Evolutionary conservation across 768 basidiomycete genomes (phyloP), one percentile per base, ranked within the genome.

Genomic region (Collybiopsis confluens): DNA sequence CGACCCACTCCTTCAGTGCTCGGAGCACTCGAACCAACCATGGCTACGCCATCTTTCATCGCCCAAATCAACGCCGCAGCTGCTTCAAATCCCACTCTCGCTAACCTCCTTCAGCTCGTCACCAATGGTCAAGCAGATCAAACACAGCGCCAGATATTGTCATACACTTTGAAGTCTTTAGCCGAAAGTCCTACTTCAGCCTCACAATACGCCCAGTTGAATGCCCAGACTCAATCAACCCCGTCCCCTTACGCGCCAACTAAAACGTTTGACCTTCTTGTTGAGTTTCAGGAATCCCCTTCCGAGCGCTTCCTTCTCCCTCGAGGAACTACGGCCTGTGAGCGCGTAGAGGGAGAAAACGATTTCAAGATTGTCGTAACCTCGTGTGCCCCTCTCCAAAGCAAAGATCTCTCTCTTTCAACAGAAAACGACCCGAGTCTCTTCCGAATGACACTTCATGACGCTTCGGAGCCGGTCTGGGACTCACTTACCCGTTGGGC

Each of bases 241-340:
- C 27, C 58, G 48, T 28, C 53, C 37, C 24, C 62, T 18, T 56
- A 61, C 10, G 54, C 60, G 40, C 63, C 78, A 16, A 63, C 75
- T 30, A 83, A 78, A 61, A 78, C 80, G n/a, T 88, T 83, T 60
- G 89, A 91, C 62, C 63, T 92, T 1, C 80, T 90, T 21, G 62
- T 92, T 48, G 86, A 88, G 61, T 90, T 88, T 58, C 69, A 75
- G 46, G 89, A 90, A 61, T 68, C 70, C 4, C 73, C 80, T 2
- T 70, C 72, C 40, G 86, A 88, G 44, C 78, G 83, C n/a, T 85
- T 81, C 80, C 59, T 86, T 5, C 72, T 91, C 51, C 88, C 89
- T 48, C 79, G 86, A 28, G 81, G 79, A 20, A 71, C 75, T 4
- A 76, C 76, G 7, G 67, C 76, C 27, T 82, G 74, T 56, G 79